Base-by-base conservation (phyloP, 805 yeast species). In the Cyberlindnera lachancei region DNA sequence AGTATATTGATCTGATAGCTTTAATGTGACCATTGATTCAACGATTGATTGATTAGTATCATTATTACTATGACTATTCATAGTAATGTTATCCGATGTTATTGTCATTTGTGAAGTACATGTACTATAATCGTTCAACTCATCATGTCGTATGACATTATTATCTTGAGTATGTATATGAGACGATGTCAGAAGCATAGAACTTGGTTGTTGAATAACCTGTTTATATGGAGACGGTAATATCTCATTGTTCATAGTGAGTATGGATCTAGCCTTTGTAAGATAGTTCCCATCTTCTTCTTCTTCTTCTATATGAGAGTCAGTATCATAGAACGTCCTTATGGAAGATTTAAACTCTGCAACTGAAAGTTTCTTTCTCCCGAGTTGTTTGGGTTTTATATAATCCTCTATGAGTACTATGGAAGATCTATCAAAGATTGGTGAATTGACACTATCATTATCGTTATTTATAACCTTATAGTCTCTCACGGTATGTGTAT, bases 341-440 rank as follows among this genome's bases (percentile, higher is more conserved):
- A 61, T 24, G 1, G 61, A 52, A 15, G 42, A 42, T 36, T 56
- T 60, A 19, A 64, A 37, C 31, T 61, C 64, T 11, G 45, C 29
- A 1, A 61, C 56, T 3, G 66, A 59, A 0, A 58, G 32, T 28
- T 52, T 51, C 31, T 51, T 48, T 33, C 50, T 45, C 8, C 44
- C 31, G 7, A 34, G 14, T 9, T 27, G 38, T 25, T 36, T 40
- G 5, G 38, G 50, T 12, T 58, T 55, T 40, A 75, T 60, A 46
- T 75, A 75, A 44, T 75, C 82, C 43, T 75, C 82, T 8, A 75
- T 66, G 14, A 75, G 50, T 1, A 74, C 73, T 5, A 55, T 52
- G 1, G 60, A 57, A 25, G 53, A 56, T 6, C 36, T 37, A 29
- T 45, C 45, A n/a, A 44, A 27, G 1, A 40, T 15, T 3, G 29